Conservation (phyloP, 345 rosid species). For the Pelargonium nanum region DNA sequence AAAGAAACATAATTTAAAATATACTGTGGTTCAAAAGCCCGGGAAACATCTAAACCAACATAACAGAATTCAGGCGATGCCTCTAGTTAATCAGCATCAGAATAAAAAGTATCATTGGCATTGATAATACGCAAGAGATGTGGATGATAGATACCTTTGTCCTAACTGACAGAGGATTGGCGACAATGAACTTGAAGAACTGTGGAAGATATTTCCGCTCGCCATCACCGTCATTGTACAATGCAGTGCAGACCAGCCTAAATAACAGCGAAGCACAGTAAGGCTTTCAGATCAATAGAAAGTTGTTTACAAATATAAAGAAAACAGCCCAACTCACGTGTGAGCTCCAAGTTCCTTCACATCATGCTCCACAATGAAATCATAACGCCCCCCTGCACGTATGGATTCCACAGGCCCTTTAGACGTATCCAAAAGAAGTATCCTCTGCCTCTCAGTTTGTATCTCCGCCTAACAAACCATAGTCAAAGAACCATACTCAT, state of each 20-base stretch:
- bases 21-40: neutral
- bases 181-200: conserved; percentile 82
- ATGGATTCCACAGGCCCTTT: conserved; percentile 81
- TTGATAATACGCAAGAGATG: neutral
- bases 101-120: neutral
- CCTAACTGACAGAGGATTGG: conserved; percentile 87
- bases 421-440: conserved; percentile 74
- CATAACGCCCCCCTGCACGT: conserved; percentile 81
- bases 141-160: conserved; percentile 49
- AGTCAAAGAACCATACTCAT: neutral
- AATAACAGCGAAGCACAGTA: conserved; percentile 6
- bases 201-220: conserved; percentile 95
- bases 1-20: neutral
- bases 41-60: neutral
- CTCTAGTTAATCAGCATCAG: too few species aligned
- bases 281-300: neutral
- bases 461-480: conserved; percentile 70
- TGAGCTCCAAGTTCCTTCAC: conserved; percentile 99
- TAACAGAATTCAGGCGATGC: too few species aligned
- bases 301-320: neutral
- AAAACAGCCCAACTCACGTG: conserved; percentile 35
- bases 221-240: conserved; percentile 71
- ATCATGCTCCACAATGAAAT: conserved; percentile 93
- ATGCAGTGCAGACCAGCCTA: conserved; percentile 92
- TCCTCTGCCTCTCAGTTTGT: conserved; percentile 89